Base-by-base conservation (phyloP, 1,284 basidiomycete genomes). In the Abortiporus biennis region DNA sequence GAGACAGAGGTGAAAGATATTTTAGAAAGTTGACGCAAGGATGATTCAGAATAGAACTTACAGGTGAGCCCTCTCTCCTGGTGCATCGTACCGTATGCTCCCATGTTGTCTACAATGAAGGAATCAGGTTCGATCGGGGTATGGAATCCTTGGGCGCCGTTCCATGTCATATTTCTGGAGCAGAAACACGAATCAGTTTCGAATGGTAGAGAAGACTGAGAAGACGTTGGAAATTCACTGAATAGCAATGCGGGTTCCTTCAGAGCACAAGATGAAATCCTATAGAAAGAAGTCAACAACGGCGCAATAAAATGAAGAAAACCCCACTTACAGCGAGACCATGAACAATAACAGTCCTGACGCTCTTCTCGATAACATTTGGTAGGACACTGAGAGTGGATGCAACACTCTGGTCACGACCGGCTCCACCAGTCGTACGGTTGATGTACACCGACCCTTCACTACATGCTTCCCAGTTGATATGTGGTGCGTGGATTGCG, bases 331-430 rank as follows among this genome's bases (percentile, higher is more conserved):
- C 84, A 1, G 75, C 80, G 37, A 85, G 63, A 0, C 86, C 86
- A 47, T 89, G 85, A 4, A 77, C 69, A 44, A 89, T 77, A 11
- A 88, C 80, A 2, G 71, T 74, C 36, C 83, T 69, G 46, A 76
- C 67, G 57, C 71, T 87, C 66, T 82, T 85, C 63, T 87, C 83
- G 47, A 88, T 86, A 34, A 85, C 83, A 47, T 66, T 80, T 2
- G 85, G 81, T 9, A 87, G 66, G 3, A 85, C 82, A 9, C 66
- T 75, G 40, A 84, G 65, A 0, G 74, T 69, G 4, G 83, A 70
- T 2, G 83, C 82, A 2, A 72, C 57, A 46, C 82, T 85, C 9
- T 42, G 54, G 54, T 88, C 85, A 5, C 74, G 19, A 23, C 36
- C 36, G 11, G 36, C 4, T 19, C 36, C 36, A 4, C 36, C 36